Percentiles rank a stretch among this genome's conserved stretches.
Conservation (phyloP, 2,329 filamentous ascomycete genomes). For the Xylaria sp. region DNA sequence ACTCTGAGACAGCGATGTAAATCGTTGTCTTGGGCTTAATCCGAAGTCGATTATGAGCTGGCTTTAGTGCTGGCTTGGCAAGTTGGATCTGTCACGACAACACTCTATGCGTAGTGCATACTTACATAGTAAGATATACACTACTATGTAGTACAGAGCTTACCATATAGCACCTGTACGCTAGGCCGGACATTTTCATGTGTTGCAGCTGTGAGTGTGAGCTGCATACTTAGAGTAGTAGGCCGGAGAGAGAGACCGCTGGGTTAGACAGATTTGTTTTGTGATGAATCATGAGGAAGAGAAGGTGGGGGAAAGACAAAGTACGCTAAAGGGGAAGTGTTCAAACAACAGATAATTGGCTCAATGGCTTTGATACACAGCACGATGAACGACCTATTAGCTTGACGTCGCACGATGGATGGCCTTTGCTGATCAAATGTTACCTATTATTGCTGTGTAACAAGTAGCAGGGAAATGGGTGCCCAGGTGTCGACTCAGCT, state of each 20-base stretch:
- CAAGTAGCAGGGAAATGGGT: background rate
- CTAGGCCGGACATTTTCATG: constrained; percentile 8
- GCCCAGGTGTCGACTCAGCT: constrained; percentile 5
- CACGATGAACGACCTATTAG: constrained; percentile 11
- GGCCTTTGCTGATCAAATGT: background rate
- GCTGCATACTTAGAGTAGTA: background rate
- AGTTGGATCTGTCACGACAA: constrained; percentile 4
- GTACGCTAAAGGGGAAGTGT: background rate
- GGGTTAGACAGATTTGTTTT: constrained; percentile 1
- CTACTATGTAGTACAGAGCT: background rate
- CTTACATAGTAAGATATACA: background rate
- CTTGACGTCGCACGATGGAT: constrained; percentile 11
- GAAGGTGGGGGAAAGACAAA: background rate
- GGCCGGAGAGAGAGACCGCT: constrained; percentile 9
- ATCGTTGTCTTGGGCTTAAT: background rate
- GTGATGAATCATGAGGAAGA: constrained; percentile 2
- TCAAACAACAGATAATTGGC: constrained; percentile 10
- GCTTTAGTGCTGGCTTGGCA: constrained; percentile 8
- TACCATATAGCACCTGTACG: background rate
- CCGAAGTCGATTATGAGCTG: constrained; percentile 16
- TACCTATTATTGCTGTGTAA: constrained; percentile 19
- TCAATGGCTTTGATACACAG: background rate
- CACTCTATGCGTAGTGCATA: background rate
- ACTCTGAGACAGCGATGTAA: constrained; percentile 30
- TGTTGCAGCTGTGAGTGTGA: constrained; percentile 6